These are phyloP conservation scores for Pichia sp. DNA, from an alignment of 1,139 yeast genomes.

Conservation along the genomic window DNA sequence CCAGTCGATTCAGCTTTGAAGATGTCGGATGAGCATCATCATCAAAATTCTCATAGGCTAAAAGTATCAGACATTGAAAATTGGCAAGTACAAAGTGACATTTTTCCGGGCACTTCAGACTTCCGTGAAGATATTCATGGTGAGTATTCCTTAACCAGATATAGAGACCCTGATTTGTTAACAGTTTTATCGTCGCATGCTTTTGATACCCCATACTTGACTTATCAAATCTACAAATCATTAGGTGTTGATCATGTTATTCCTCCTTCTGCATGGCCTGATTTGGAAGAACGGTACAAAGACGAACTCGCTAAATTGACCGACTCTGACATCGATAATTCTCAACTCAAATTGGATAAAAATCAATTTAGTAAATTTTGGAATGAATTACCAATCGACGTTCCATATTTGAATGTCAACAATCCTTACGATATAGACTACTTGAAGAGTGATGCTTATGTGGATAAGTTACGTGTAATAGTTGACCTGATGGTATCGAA, in stretches of 20 bases:
- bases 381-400: constrained; percentile 11
- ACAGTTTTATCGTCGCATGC: constrained; percentile 14
- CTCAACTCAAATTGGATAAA: constrained; percentile 5
- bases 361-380: constrained; percentile 11
- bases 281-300: constrained; percentile 11
- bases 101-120: neutral
- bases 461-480: constrained; percentile 18
- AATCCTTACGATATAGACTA: constrained; percentile 13
- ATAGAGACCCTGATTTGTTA: constrained; percentile 14
- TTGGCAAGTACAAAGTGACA: neutral
- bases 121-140: constrained; percentile 9
- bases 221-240: constrained; percentile 14
- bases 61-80: constrained; percentile 7
- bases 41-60: constrained; percentile 13
- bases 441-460: constrained; percentile 14
- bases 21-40: constrained; percentile 15
- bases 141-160: constrained; percentile 10
- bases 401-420: constrained; percentile 16
- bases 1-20: neutral
- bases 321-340: neutral
- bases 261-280: constrained; percentile 11
- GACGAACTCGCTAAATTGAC: neutral
- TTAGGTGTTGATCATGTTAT: constrained; percentile 19
- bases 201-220: constrained; percentile 14
- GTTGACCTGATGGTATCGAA: constrained; percentile 14